Evolutionary conservation across 2,329 filamentous ascomycete genomes (phyloP), one percentile per base, ranked within the genome.

Genomic region (Drechslerella coelobrocha): DNA sequence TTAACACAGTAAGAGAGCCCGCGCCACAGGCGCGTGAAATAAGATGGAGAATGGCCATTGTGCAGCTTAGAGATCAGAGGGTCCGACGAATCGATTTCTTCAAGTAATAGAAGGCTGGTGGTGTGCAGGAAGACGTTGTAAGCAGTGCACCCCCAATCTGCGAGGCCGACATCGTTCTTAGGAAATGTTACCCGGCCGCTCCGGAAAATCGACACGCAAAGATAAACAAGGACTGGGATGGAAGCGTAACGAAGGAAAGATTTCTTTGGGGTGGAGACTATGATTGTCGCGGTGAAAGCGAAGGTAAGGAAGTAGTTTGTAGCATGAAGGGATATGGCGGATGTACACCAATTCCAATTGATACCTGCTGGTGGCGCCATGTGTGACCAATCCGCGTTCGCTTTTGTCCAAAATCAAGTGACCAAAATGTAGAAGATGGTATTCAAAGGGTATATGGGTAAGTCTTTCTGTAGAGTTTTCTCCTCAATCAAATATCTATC

Each of bases 11-110:
- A 69, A 4, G 43, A 39, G 26, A 69, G 14, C 2, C 34, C 57
- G 24, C 65, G 57, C 65, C 65, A 69, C 4, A 69, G 52, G 17
- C 57, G 65, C 21, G 47, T 50, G 21, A 69, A 59, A 17, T 69
- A 69, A n/a, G 51, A 34, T 19, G 65, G 65, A 6, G 57, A 57
- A 7, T 45, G 51, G 10, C 52, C 52, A 48, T 62, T 62, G 34
- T 41, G 27, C 1, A 45, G 37, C 45, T 69, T 69, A 14, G 65
- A 69, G 7, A 69, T 69, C 8, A 69, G 26, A 2, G 57, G 57
- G 26, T 69, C 57, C 6, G 45, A 53, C 14, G 37, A n/a, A 21
- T 69, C 65, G 29, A 69, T 47, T 2, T 52, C 50, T 26, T 69
- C 51, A 6, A 69, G 52, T 1, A 47, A 21, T 4, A 62, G 12